phyloP scores from a whole-genome alignment of 2,329 filamentous ascomycete genomes.

The Teratosphaeria nubilosa region DNA sequence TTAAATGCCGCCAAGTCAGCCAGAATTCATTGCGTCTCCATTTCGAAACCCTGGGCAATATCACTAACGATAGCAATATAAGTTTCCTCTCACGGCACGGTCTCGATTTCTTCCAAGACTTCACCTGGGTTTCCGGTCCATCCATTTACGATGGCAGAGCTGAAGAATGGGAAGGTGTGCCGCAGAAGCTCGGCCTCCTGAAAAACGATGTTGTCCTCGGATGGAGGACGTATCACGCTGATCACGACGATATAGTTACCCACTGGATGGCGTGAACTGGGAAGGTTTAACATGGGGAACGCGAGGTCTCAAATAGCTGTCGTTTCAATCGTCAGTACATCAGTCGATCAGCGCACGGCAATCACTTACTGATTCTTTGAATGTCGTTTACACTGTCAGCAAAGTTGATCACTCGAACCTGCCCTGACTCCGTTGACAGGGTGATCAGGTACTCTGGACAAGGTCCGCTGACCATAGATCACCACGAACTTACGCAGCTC shows the following conservation, averaged over 20 bases:
- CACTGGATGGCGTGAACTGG: not conserved
- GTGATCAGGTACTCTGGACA: too few relatives aligned
- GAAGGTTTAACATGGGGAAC: not conserved
- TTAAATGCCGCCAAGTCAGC: not conserved
- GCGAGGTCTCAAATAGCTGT: not conserved
- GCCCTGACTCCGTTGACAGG: too few relatives aligned
- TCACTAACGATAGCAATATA: not conserved
- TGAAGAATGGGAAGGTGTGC: constrained; percentile 1
- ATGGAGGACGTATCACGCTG: not conserved
- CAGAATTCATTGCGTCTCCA: not conserved
- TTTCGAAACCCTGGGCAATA: not conserved
- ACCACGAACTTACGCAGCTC: too few relatives aligned
- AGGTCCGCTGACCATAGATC: too few relatives aligned
- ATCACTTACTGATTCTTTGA: too few relatives aligned
- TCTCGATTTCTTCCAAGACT: constrained; percentile 1
- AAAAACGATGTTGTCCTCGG: constrained; percentile 1
- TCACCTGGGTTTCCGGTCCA: not conserved
- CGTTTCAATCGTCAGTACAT: not conserved
- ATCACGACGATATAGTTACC: not conserved
- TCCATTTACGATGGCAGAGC: not conserved
- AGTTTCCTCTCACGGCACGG: not conserved
- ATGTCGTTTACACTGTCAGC: too few relatives aligned
- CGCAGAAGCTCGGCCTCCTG: constrained; percentile 2
- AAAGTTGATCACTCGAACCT: too few relatives aligned
- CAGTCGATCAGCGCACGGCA: too few relatives aligned